Base-by-base conservation (phyloP, 352 stramenopile species). In the Globisporangium abappressorium region DNA sequence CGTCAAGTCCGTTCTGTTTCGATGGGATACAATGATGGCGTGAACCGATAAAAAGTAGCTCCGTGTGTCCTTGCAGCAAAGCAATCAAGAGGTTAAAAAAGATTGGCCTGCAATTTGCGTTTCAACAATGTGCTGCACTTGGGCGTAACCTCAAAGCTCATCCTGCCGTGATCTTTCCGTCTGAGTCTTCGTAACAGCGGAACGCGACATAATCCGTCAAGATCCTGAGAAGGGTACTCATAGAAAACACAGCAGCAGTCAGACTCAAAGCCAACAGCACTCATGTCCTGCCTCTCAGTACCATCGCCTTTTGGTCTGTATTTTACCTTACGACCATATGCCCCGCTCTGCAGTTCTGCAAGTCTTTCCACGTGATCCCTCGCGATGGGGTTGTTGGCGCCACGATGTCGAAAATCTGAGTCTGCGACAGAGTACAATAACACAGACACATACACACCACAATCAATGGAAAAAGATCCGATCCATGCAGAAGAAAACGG, bases 181-280 rank as follows among this genome's bases (percentile, higher is more conserved):
- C 79, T 5, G 65, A 80, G 38, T 79, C 70, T 70, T 91, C 82
- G 63, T 88, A 88, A 6, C 59, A 62, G 36, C 71, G 70, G 38
- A 86, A 91, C 22, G 79, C 74, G n/a, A 89, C 76, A 36, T 81
- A 89, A 49, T 90, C 83, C 14, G 66, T 85, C 53, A 91, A 41
- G 62, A 91, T 66, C 57, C 78, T 85, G 59, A 18, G 28, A 36
- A 57, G 20, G 8, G 54, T 0, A 26, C 3, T 15, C 41, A 5
- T 1, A 49, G 41, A n/a, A 49, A 49, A 49, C 41, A 49, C 41
- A 49, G 41, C 9, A 5, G 33, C 41, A 57, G 46, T 41, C 1
- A 34, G 34, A 38, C 41, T 26, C 15, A 33, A 20, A 61, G 14
- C 20, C 43, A 14, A 56, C 20, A 65, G 41, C 43, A 22, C 43